These are phyloP conservation scores for Colletotrichum theobromicola DNA, from an alignment of 2,329 filamentous ascomycete species.

Conservation along the genomic window DNA sequence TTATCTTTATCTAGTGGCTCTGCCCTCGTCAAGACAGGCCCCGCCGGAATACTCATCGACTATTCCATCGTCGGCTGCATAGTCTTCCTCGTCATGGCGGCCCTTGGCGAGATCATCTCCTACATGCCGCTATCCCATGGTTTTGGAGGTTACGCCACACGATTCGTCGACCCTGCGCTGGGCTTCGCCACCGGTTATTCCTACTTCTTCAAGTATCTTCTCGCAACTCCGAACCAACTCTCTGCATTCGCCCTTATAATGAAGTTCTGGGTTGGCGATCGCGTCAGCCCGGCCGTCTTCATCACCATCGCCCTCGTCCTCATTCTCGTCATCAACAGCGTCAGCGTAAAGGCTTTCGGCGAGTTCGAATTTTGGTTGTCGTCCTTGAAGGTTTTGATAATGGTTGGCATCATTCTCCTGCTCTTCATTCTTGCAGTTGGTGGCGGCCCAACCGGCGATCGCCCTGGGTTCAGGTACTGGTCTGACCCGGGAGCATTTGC, in stretches of 20 bases:
- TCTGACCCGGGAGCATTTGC: conserved; percentile 46
- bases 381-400: conserved; percentile 48
- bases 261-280: conserved; percentile 11
- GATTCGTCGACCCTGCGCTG: conserved; percentile 58
- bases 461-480: conserved; percentile 51
- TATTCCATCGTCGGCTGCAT: conserved; percentile 50
- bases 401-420: conserved; percentile 42
- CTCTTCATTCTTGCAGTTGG: conserved; percentile 44
- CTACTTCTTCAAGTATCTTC: conserved; percentile 14
- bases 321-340: conserved; percentile 49
- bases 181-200: conserved; percentile 11
- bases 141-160: conserved; percentile 68
- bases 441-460: conserved; percentile 39
- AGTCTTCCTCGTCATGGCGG: conserved; percentile 61
- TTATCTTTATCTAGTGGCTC: conserved; percentile 35
- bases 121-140: conserved; percentile 38
- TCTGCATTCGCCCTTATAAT: conserved; percentile 39
- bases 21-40: conserved; percentile 52
- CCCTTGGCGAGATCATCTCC: conserved; percentile 38
- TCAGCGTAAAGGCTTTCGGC: conserved; percentile 41
- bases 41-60: conserved; percentile 41
- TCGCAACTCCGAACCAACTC: conserved; percentile 40
- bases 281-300: conserved; percentile 13
- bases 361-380: conserved; percentile 50
- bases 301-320: conserved; percentile 17